Base-by-base conservation (phyloP, 805 yeast species). In the Lipomyces yamanashiensis region DNA sequence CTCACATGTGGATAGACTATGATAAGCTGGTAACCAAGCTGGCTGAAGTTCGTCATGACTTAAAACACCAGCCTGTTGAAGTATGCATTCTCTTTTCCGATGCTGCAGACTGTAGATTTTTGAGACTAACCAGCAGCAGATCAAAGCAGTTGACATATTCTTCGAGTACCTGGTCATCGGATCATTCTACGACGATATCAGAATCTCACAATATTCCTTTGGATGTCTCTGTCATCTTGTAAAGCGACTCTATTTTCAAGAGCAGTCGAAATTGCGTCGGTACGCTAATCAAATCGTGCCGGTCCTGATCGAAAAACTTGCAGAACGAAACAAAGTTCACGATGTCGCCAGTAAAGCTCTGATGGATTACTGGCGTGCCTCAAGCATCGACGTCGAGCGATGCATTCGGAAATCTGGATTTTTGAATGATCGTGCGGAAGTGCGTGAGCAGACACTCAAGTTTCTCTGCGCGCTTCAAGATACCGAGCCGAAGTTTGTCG, bases 201-300 rank as follows among this genome's bases (percentile, higher is more conserved):
- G 58, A 41, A 58, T 66, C 17, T 51, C 62, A 3, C 69, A 66
- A 23, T 53, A 58, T 45, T 73, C 82, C 0, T 80, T 81, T 63
- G 77, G 83, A 1, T 72, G 83, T 36, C 68, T 81, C 19, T 80
- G 83, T 64, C 81, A 82, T 67, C 68, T 82, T 15, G 74, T 79
- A 28, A 80, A 80, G 63, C 73, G 85, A 9, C 75, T 79, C 7
- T 76, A 79, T 28, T 75, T 77, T 68, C 84, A 73, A 58, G 74
- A 78, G 44, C 72, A 74, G n/a, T 63, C 71, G 13, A 71, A 72
- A 17, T 71, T 79, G 28, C 62, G 69, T n/a, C 70, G 66, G n/a
- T 71, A 75, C 19, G 71, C 77, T 9, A 67, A 72, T 40, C 65
- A 69, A 15, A 76, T 77, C 49, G 71, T 76, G 36, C 77, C 77